Percentiles rank a stretch among this genome's conserved stretches.
phyloP scores from a whole-genome alignment of 1,139 yeast species.

The Arxiozyma bovina region DNA sequence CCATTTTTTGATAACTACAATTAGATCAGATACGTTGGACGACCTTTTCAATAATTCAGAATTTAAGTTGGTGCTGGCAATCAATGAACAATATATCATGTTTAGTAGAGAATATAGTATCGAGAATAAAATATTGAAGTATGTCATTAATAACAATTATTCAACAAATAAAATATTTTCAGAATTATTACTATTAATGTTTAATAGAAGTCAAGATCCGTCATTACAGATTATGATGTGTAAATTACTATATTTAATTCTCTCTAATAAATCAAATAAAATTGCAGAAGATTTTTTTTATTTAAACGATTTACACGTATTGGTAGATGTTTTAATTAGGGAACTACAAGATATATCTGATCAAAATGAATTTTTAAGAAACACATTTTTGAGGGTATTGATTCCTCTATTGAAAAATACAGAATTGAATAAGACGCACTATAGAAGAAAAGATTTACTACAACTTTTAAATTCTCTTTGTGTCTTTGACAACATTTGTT shows the following conservation, averaged over 20 bases:
- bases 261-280: slow-evolving; percentile 59
- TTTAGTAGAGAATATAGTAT: slow-evolving; percentile 37
- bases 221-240: slow-evolving; percentile 70
- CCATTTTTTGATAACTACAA: slow-evolving; percentile 36
- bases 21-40: slow-evolving; percentile 42
- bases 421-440: slow-evolving; percentile 47
- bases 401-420: slow-evolving; percentile 64
- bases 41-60: slow-evolving; percentile 61
- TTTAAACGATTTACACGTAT: slow-evolving; percentile 74
- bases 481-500: slow-evolving; percentile 29
- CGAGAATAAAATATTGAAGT: slow-evolving; percentile 43
- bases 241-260: slow-evolving; percentile 65
- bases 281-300: slow-evolving; percentile 53
- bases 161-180: slow-evolving; percentile 41
- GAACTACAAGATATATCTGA: slow-evolving; percentile 63
- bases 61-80: slow-evolving; percentile 61
- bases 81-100: slow-evolving; percentile 81
- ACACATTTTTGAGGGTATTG: slow-evolving; percentile 69
- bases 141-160: slow-evolving; percentile 30
- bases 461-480: slow-evolving; percentile 43
- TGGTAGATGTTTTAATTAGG: slow-evolving; percentile 76
- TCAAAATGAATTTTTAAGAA: slow-evolving; percentile 53
- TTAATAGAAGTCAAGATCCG: slow-evolving; percentile 65
- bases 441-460: slow-evolving; percentile 49
- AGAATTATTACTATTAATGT: slow-evolving; percentile 49